These are phyloP conservation scores for Talaromyces thailandensis DNA, from an alignment of 495 filamentous ascomycete genomes.

Conservation along the genomic window DNA sequence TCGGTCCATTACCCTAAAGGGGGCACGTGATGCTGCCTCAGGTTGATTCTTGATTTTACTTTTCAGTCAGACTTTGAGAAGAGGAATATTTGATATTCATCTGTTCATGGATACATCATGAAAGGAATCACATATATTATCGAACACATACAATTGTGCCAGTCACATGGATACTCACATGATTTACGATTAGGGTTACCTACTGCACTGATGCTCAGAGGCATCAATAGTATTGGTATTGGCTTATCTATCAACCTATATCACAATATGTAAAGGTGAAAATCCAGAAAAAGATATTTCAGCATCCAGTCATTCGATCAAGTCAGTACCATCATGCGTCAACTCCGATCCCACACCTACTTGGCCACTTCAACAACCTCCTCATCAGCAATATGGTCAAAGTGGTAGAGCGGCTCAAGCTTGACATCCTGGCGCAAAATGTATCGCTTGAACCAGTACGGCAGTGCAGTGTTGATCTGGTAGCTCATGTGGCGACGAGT, in stretches of 20 bases:
- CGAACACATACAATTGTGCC: neutral
- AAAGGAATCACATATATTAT: no score
- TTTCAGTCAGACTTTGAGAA: neutral
- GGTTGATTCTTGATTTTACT: neutral
- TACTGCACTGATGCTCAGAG: neutral
- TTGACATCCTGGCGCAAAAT: slow-evolving; percentile 46
- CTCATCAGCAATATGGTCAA: slow-evolving; percentile 18
- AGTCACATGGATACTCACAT: neutral
- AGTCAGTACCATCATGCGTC: neutral
- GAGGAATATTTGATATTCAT: neutral
- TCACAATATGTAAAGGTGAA: neutral
- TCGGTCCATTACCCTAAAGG: no score
- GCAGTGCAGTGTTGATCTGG: slow-evolving; percentile 53
- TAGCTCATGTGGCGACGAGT: slow-evolving; percentile 53
- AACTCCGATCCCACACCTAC: neutral
- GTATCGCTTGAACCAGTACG: slow-evolving; percentile 62
- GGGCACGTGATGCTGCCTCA: neutral
- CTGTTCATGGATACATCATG: neutral
- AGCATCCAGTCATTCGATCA: neutral
- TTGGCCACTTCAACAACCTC: neutral
- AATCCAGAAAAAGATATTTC: neutral
- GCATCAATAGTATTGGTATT: neutral
- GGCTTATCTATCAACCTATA: neutral
- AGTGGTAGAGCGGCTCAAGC: slow-evolving; percentile 57
- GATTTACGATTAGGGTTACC: neutral